These are phyloP conservation scores for Trichomonas tenax DNA, from an alignment of 208 protist genomes.

Conservation along the genomic window DNA sequence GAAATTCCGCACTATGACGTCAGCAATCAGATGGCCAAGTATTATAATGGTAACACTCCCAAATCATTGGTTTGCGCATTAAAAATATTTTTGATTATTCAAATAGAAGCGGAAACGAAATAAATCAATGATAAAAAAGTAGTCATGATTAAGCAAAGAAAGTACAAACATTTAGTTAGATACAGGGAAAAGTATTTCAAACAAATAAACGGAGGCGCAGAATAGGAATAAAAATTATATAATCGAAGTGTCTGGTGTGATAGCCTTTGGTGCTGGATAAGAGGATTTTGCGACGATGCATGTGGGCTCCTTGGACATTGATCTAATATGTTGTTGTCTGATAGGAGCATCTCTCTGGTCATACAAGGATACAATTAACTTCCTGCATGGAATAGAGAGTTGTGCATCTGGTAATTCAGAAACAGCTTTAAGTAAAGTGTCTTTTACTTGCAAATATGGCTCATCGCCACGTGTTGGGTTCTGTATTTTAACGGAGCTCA, in stretches of 20 bases:
- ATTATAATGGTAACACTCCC: no score
- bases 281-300: neutral
- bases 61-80: no score
- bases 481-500: neutral
- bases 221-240: neutral
- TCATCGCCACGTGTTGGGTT: neutral
- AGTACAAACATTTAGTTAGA: neutral
- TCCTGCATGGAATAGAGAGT: neutral
- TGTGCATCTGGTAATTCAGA: neutral
- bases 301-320: neutral
- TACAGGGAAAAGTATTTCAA: neutral
- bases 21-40: no score
- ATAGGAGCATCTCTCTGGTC: neutral
- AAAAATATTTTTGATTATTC: no score
- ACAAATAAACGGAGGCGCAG: neutral
- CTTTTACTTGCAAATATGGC: neutral
- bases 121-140: no score
- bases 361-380: neutral
- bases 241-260: neutral
- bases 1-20: no score
- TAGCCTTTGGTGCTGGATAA: neutral
- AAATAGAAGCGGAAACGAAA: no score
- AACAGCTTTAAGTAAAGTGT: neutral
- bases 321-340: neutral
- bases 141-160: no score